Evolutionary conservation across 306 rosid genomes (phyloP).

Genomic region (Trichosanthes cucumerina): DNA sequence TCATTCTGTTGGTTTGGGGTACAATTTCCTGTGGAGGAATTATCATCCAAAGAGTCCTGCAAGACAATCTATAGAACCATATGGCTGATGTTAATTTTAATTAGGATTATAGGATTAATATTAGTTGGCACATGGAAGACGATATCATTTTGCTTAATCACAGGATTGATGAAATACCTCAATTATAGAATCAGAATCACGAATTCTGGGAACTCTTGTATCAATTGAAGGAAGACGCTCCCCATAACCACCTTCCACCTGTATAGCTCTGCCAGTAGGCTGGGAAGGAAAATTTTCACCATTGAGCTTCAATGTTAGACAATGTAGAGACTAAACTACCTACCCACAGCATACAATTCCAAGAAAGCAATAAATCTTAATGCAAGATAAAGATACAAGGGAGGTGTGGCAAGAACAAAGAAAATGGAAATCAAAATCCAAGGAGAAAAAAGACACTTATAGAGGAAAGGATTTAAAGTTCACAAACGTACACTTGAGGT

Average conservation of each 20-base stretch:
- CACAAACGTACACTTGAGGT: neutral
- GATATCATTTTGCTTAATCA: slow-evolving; percentile 6
- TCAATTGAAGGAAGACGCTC: slow-evolving; percentile 97
- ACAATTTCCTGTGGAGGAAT: slow-evolving; percentile 51
- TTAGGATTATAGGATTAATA: slow-evolving; percentile 1
- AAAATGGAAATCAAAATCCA: neutral
- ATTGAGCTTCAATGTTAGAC: slow-evolving; percentile 8
- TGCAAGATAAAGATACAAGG: neutral
- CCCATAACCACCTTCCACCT: slow-evolving; percentile 95
- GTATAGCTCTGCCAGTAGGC: slow-evolving; percentile 99
- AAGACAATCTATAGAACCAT: slow-evolving; percentile 70
- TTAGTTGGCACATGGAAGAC: neutral
- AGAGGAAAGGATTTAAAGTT: neutral
- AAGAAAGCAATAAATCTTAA: neutral
- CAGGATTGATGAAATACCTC: slow-evolving; percentile 50
- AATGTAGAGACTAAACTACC: neutral
- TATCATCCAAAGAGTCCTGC: slow-evolving; percentile 81
- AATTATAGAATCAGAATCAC: slow-evolving; percentile 96
- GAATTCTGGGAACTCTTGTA: slow-evolving; percentile 85
- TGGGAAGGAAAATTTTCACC: slow-evolving; percentile 32
- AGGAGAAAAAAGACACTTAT: neutral
- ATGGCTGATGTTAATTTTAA: slow-evolving; percentile 16
- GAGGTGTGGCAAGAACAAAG: neutral
- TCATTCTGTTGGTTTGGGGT: slow-evolving; percentile 43
- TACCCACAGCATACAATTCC: neutral